Base-by-base conservation (phyloP, 2,329 filamentous ascomycete species). In the Bipolaris cookei region DNA sequence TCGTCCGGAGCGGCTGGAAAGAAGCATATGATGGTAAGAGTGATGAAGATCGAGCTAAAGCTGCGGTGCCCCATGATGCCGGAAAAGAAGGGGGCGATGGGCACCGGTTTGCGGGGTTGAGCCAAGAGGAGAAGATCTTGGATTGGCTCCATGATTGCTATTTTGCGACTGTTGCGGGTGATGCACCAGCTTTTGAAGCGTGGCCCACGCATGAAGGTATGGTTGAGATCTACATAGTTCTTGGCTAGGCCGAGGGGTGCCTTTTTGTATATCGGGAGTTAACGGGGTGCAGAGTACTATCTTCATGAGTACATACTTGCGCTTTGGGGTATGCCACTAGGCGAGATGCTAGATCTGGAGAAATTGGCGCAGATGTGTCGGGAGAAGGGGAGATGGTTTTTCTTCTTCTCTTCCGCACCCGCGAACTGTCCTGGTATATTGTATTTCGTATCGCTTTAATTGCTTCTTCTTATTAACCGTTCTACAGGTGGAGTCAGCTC, bases 101-200 rank as follows among this genome's bases (percentile, higher is more conserved):
- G 3, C 72, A 79, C 46, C 52, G 73, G 7, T 86, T 80, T 66
- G 80, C 80, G 0, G 84, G 84, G 0, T 54, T 86, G 3, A 79
- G 78, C 44, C 83, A 84, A 61, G 82, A 84, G 47, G 75, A 84
- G 45, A 82, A 82, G 42, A 82, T 87, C 3, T 77, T 85, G 6
- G 82, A 84, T 51, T 91, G 88, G 88, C 61, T 91, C 56, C 88
- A 90, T 78, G 86, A 91, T 67, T 84, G 82, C 62, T 86, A 88
- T 50, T 90, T 91, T 63, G 80, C 88, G 0, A 86, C 84, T 0
- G 87, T 89, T 1, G 86, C 83, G 0, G 86, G 86, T 0, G 89
- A 91, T 68, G 78, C 82, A 11, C 84, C 83, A 18, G 79, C 83
- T 0, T 90, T 91, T 59, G 89, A 91, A 76, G 81, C 83, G 0